These are phyloP conservation scores for Amaranthus palmeri DNA, from an alignment of 148 eudicot genomes.

Conservation along the genomic window DNA sequence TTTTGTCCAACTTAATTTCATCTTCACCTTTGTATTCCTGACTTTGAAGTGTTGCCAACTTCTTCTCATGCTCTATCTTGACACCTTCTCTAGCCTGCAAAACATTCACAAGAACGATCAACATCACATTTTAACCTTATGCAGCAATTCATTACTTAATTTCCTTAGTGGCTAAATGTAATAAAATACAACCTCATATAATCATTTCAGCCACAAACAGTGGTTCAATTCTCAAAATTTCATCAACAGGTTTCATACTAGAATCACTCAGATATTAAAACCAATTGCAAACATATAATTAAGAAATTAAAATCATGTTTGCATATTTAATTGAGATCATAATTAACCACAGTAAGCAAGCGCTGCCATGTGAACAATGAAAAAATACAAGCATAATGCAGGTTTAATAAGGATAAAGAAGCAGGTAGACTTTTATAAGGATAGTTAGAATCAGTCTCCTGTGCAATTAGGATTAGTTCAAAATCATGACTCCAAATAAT, in stretches of 20 bases:
- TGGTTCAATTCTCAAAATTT: not conserved
- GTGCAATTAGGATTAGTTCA: not conserved
- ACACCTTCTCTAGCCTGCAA: slow-evolving; percentile 90
- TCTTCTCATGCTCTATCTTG: slow-evolving; percentile 86
- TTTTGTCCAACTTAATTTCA: slow-evolving; percentile 82
- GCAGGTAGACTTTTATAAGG: not conserved
- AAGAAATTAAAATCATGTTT: not conserved
- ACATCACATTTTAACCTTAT: slow-evolving; percentile 2
- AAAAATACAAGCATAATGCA: not conserved
- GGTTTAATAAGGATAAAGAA: not conserved
- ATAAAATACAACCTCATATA: not conserved
- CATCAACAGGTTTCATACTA: not conserved
- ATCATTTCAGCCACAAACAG: not conserved
- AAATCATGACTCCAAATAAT: not conserved
- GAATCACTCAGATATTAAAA: not conserved
- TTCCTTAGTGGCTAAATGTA: not conserved
- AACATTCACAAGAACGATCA: slow-evolving; percentile 13
- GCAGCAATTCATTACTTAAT: not conserved
- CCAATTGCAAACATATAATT: not conserved
- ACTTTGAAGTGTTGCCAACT: slow-evolving; percentile 70
- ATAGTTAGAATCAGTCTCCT: not conserved
- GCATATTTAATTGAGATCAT: not conserved
- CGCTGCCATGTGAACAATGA: not conserved
- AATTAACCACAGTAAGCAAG: not conserved
- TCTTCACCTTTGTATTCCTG: slow-evolving; percentile 79